A percentile compares a stretch with the other conserved stretches of the same genome.
Conservation (phyloP, 352 stramenopile species). For the Phytophthora cactorum region DNA sequence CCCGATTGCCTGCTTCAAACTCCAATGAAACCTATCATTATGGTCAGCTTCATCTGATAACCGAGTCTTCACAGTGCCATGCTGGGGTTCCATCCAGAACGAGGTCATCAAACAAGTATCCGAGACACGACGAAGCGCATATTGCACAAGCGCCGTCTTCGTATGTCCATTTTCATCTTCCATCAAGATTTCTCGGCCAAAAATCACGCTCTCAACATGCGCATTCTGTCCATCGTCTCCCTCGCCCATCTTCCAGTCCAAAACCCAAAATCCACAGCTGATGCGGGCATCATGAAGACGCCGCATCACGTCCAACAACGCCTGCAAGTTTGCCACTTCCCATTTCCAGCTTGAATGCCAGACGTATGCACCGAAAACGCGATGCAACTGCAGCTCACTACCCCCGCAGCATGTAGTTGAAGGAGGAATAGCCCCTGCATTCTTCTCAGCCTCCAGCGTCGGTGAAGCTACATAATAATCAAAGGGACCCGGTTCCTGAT, state of each 20-base stretch:
- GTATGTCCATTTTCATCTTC: conserved; percentile 77
- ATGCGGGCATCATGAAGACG: conserved; percentile 74
- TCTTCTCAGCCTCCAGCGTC: conserved; percentile 44
- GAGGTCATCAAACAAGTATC: conserved; percentile 86
- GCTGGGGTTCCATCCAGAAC: conserved; percentile 90
- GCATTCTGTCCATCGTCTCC: conserved; percentile 52
- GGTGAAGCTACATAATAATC: conserved; percentile 41
- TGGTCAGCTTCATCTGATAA: conserved; percentile 49
- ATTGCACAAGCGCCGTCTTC: conserved; percentile 84
- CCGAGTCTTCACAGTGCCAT: conserved; percentile 69
- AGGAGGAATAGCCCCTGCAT: conserved; percentile 34
- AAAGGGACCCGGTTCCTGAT: conserved; percentile 38
- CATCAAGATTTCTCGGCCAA: conserved; percentile 85
- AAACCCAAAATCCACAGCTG: conserved; percentile 80
- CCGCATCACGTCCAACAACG: conserved; percentile 71
- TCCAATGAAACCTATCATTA: conserved; percentile 74
- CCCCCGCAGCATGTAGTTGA: conserved; percentile 76
- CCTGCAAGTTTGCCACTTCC: conserved; percentile 63
- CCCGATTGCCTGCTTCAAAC: conserved; percentile 71
- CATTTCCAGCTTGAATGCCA: conserved; percentile 90
- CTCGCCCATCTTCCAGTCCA: conserved; percentile 83
- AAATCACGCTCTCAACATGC: conserved; percentile 76
- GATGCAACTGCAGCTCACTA: conserved; percentile 74
- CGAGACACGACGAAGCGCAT: conserved; percentile 73
- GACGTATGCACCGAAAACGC: conserved; percentile 87